These are phyloP conservation scores for Cicer pinnatifidum DNA, from an alignment of 306 rosid genomes.

Conservation along the genomic window DNA sequence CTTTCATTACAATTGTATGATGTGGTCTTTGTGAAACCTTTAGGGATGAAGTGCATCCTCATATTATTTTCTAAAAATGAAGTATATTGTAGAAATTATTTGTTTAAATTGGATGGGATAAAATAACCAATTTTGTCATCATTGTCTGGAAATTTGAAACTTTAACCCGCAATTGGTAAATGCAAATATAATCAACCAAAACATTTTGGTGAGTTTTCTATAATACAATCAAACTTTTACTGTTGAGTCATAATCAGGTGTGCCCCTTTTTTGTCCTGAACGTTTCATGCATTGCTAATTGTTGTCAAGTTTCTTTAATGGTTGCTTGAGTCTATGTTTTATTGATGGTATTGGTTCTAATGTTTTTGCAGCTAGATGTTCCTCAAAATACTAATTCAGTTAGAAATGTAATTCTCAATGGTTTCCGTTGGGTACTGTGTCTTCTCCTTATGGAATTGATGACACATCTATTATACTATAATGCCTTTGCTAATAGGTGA, in stretches of 20 bases:
- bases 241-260: constrained; percentile 28
- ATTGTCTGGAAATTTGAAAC: constrained; percentile 33
- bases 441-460: constrained; percentile 79
- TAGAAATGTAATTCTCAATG: constrained; percentile 60
- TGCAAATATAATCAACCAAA: background rate
- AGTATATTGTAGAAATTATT: constrained; percentile 32
- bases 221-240: constrained; percentile 2
- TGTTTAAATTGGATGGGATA: background rate
- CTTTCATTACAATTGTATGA: constrained; percentile 19
- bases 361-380: constrained; percentile 70
- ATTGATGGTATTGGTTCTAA: constrained; percentile 35
- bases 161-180: background rate
- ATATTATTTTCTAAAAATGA: constrained; percentile 36
- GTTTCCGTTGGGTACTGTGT: constrained; percentile 77
- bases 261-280: constrained; percentile 7
- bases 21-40: constrained; percentile 34
- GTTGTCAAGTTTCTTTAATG: constrained; percentile 24
- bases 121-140: constrained; percentile 1
- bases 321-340: constrained; percentile 37
- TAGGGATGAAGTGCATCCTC: constrained; percentile 26
- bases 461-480: constrained; percentile 81
- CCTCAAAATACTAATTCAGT: constrained; percentile 64
- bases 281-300: constrained; percentile 18
- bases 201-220: constrained; percentile 9
- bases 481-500: constrained; percentile 90